phyloP scores from a whole-genome alignment of 305 asterid species.

The Fraxinus xanthoxyloides region DNA sequence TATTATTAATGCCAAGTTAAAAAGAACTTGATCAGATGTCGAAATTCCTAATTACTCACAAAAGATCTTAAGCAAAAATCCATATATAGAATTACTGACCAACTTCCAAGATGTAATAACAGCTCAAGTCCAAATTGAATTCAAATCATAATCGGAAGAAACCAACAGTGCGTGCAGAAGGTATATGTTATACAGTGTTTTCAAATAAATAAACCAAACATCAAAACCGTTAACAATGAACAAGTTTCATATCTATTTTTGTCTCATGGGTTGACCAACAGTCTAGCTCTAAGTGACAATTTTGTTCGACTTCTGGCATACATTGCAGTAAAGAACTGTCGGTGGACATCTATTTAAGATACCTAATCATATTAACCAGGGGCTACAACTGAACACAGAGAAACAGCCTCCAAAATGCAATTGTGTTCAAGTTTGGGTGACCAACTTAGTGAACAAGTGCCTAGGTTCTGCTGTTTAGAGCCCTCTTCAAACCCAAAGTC shows the following conservation, averaged over 20 bases:
- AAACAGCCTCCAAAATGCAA: constrained; percentile 1
- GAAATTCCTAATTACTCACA: neutral
- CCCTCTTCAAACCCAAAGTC: neutral
- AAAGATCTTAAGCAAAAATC: neutral
- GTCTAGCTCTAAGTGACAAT: neutral
- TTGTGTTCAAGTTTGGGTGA: constrained; percentile 4
- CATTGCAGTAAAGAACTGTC: neutral
- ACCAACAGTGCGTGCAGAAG: neutral
- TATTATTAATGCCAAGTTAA: neutral
- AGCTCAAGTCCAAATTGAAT: neutral
- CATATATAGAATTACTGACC: neutral
- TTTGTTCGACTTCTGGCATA: neutral
- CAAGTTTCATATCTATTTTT: neutral
- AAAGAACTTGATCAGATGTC: neutral
- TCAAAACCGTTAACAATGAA: neutral
- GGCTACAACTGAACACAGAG: constrained; percentile 3
- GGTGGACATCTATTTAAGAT: neutral
- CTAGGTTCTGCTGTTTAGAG: neutral
- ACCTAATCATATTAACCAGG: neutral
- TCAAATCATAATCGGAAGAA: neutral
- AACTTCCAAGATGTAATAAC: neutral
- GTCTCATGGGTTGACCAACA: neutral
- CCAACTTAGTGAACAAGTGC: constrained; percentile 2
- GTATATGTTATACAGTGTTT: neutral
- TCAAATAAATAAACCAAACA: neutral